Conservation (phyloP, 257 asterid species). For the Solanum chilense region DNA sequence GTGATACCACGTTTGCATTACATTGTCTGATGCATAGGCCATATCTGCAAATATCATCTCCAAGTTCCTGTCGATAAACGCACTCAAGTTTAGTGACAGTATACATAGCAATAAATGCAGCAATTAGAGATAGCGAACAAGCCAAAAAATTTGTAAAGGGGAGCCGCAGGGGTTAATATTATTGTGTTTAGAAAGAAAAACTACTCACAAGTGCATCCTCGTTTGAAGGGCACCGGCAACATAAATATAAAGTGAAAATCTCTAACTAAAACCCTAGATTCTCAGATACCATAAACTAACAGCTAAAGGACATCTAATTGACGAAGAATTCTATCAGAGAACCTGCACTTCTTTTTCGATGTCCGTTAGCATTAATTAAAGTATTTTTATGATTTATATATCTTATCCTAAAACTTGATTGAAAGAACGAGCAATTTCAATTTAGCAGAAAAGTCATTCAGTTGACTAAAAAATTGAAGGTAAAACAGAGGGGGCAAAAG, state of each 20-base stretch:
- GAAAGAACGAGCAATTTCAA: not conserved
- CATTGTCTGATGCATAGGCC: not conserved
- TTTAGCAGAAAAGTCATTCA: not conserved
- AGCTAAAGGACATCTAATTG: not conserved
- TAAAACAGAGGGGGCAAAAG: not conserved
- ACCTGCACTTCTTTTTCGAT: not conserved
- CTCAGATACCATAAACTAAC: no score
- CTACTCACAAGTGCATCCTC: not conserved
- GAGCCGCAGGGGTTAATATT: no score
- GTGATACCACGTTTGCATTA: slow-evolving; percentile 5
- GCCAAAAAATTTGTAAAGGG: not conserved
- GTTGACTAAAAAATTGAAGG: not conserved
- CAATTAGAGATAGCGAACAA: not conserved
- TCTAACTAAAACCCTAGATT: not conserved
- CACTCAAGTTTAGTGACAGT: not conserved
- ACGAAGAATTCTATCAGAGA: not conserved
- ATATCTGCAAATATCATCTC: slow-evolving; percentile 14
- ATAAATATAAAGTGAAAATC: not conserved
- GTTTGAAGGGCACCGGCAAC: no score
- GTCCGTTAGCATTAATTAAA: not conserved
- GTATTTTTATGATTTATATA: not conserved
- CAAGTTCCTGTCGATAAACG: slow-evolving; percentile 22
- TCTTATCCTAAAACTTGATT: not conserved
- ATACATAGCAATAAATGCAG: not conserved
- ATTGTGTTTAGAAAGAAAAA: not conserved